Base-by-base conservation (phyloP, 2,329 filamentous ascomycete genomes). In the Fusarium beomiforme region DNA sequence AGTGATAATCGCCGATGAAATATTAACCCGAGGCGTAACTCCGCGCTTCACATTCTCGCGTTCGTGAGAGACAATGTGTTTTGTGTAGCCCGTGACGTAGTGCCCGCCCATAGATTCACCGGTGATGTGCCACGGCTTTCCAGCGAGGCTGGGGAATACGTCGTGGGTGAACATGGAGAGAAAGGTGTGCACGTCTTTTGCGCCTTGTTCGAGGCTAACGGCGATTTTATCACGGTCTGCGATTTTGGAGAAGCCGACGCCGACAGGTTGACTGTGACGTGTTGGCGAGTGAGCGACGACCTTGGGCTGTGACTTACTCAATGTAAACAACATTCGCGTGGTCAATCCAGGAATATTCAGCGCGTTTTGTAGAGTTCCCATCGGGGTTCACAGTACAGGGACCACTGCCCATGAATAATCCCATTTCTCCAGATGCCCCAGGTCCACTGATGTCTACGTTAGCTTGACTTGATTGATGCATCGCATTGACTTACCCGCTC, bases 31-130 rank as follows among this genome's bases (percentile, higher is more conserved):
- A 2, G 54, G 43, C 1, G 37, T 9, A 3, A 61, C 6, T 0
- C 43, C 36, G 2, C 37, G 36, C 2, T 17, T 17, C 1, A 39
- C 26, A 2, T 53, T 64, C 7, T 72, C 23, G 1, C 50, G 69
- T 14, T 68, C 67, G 8, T 21, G 55, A 6, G 46, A n/a, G 4
- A 26, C 50, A 2, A 70, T 72, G 3, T 71, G 53, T 5, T 68
- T n/a, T 1, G 62, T 71, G 44, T 72, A 72, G 0, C 55, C 70
- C 0, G 70, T 68, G 12, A 72, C 70, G 19, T 73, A 72, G 39
- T 73, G 70, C 0, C 70, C 70, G 14, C 70, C 70, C 70, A 72
- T 72, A 1, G 70, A 73, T 29, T 72, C 70, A 5, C 70, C 70
- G 0, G 70, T 65, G 21, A 72, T 71, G 2, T 72, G 70, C 70